Evolutionary conservation across 139 green algal genomes (phyloP), one percentile per base, ranked within the genome.

Genomic region (Chlorella sp.): DNA sequence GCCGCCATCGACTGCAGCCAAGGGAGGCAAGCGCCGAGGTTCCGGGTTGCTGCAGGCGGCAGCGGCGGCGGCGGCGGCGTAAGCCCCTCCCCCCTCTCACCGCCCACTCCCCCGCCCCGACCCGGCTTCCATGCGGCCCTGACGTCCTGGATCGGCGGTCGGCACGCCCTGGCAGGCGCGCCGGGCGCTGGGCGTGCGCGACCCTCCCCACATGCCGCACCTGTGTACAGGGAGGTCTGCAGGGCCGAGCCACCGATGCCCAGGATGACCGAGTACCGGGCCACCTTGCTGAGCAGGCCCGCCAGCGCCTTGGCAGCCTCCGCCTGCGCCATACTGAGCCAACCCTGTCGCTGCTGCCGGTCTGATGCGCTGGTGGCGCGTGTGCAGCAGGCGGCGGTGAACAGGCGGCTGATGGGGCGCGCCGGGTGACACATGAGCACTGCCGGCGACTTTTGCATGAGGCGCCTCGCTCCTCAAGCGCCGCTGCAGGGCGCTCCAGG

Each of bases 1-100:
- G 8, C 97, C 97, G 26, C 97, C 96, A 87, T 99, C 98, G 30
- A 99, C 97, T 98, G 94, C 86, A 34, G 43, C 69, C n/a, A n/a
- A 69, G 38, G n/a, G 30, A 56, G 1, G 43, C 6, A 62, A 48
- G 48, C 75, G 28, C 6, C 32, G 28, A 19, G n/a, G 54, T 60
- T 60, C 51, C 51, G 51, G 46, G 51, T 60, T 60, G 51, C 34
- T 3, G 54, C 32, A 44, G 44, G 40, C 40, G 70, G 70, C 70
- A 13, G 70, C 30, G 38, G 69, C 38, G 69, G 69, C 36, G 38
- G 51, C 22, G 19, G 38, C 34, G 14, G 65, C 22, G 13, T 1
- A 2, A 17, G 51, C n/a, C 51, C 51, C 51, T 54, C 46, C 8
- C 8, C 46, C 14, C 51, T 20, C 51, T 16, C 51, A 60, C 24